These are phyloP conservation scores for Didymella arachidicola DNA, from an alignment of 2,329 filamentous ascomycete species.

Conservation along the genomic window DNA sequence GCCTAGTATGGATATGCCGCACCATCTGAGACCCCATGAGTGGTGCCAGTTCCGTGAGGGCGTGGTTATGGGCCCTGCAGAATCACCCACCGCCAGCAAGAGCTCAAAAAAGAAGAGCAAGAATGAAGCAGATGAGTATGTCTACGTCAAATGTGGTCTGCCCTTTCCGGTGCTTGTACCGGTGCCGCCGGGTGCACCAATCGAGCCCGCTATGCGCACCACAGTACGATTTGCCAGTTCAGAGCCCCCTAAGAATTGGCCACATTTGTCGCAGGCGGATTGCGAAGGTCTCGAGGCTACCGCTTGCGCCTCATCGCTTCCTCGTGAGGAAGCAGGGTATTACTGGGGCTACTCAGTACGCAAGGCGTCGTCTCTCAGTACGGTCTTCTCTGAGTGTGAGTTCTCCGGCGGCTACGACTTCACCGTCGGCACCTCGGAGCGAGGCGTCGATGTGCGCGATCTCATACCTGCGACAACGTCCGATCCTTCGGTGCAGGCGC, in stretches of 20 bases:
- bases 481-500: conserved; percentile 32
- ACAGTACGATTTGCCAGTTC: conserved; percentile 70
- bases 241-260: conserved; percentile 48
- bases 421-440: conserved; percentile 83
- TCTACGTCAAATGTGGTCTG: conserved; percentile 61
- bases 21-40: conserved; percentile 78
- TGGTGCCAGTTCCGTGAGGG: conserved; percentile 84
- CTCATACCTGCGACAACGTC: conserved; percentile 36
- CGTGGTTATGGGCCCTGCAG: conserved; percentile 61
- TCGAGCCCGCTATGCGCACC: conserved; percentile 75
- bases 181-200: conserved; percentile 52
- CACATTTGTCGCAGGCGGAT: conserved; percentile 31
- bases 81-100: conserved; percentile 14
- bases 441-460: conserved; percentile 62
- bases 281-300: conserved; percentile 56
- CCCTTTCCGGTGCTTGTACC: conserved; percentile 60
- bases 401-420: conserved; percentile 82
- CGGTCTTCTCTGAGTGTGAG: conserved; percentile 78
- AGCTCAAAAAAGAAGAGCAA: conserved; percentile 52
- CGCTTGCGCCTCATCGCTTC: conserved; percentile 71
- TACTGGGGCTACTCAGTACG: conserved; percentile 86
- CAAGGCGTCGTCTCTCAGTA: conserved; percentile 69
- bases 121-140: conserved; percentile 32
- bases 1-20: conserved; percentile 83
- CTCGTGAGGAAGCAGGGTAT: conserved; percentile 78